These are phyloP conservation scores for Pythium myriotylum DNA, from an alignment of 352 stramenopile species.

Conservation along the genomic window DNA sequence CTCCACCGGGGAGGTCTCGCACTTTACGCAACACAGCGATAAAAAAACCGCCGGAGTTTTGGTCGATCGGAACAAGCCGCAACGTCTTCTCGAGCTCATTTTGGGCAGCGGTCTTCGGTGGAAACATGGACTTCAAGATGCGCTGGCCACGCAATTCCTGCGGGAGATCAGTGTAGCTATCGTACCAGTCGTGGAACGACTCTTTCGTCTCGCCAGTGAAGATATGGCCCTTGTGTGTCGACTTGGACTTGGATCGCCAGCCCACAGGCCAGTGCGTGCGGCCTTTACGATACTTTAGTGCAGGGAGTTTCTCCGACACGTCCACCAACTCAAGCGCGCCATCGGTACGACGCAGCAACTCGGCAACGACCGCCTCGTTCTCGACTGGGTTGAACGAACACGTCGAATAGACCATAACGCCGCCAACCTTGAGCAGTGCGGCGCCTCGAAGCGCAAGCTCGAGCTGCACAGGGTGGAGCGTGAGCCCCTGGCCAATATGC, in stretches of 20 bases:
- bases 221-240: conserved; percentile 76
- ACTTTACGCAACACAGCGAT: conserved; percentile 94
- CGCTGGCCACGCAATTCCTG: conserved; percentile 68
- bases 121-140: conserved; percentile 85
- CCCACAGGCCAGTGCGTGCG: conserved; percentile 70
- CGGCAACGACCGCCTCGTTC: conserved; percentile 97
- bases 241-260: conserved; percentile 89
- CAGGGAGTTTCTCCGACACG: conserved; percentile 59
- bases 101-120: conserved; percentile 45
- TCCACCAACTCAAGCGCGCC: conserved; percentile 92
- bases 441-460: conserved; percentile 91
- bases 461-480: conserved; percentile 94
- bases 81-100: conserved; percentile 88
- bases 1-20: conserved; percentile 52
- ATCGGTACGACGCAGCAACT: conserved; percentile 90
- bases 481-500: conserved; percentile 90
- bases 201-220: conserved; percentile 41
- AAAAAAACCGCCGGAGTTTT: conserved; percentile 99
- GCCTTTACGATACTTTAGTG: conserved; percentile 55
- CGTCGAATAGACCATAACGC: conserved; percentile 95
- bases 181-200: conserved; percentile 78
- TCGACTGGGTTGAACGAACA: conserved; percentile 99
- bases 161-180: conserved; percentile 56
- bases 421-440: conserved; percentile 89
- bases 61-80: conserved; percentile 96